Evolutionary conservation across 345 rosid genomes (phyloP).

Genomic region (Gynandropsis gynandra): DNA sequence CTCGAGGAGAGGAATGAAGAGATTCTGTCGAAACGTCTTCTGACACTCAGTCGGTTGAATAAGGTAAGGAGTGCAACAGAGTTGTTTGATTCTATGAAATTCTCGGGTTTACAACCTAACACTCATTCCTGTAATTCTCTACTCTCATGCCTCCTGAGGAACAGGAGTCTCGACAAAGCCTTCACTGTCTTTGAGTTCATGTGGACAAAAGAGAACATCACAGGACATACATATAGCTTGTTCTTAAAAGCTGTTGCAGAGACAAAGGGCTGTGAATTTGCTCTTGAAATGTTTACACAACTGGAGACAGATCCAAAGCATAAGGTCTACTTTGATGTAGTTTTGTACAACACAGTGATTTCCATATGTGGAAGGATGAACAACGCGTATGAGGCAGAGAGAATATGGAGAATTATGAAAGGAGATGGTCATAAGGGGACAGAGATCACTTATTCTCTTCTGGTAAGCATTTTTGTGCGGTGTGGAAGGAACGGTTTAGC

Average conservation of each 20-base stretch:
- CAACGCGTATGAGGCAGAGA: slow-evolving; percentile 48
- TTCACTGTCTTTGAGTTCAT: slow-evolving; percentile 48
- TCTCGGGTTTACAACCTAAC: slow-evolving; percentile 38
- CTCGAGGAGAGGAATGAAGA: slow-evolving; percentile 64
- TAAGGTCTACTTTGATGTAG: slow-evolving; percentile 38
- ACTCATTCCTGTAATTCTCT: slow-evolving; percentile 66
- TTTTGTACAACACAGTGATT: slow-evolving; percentile 70
- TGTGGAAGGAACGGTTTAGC: slow-evolving; percentile 59
- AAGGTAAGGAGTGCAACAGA: slow-evolving; percentile 63
- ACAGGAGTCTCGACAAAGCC: slow-evolving; percentile 34
- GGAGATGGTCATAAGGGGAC: slow-evolving; percentile 53
- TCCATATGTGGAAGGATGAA: slow-evolving; percentile 54
- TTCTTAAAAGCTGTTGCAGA: slow-evolving; percentile 57
- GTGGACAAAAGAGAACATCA: slow-evolving; percentile 38
- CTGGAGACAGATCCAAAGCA: slow-evolving; percentile 34
- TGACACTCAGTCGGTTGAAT: slow-evolving; percentile 66
- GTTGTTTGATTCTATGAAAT: slow-evolving; percentile 52
- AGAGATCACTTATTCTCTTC: slow-evolving; percentile 48
- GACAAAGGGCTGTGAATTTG: slow-evolving; percentile 43
- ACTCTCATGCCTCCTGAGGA: slow-evolving; percentile 59
- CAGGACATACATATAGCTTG: slow-evolving; percentile 61
- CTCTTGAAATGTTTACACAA: slow-evolving; percentile 45
- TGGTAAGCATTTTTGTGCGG: slow-evolving; percentile 62
- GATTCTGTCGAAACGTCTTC: slow-evolving; percentile 52
- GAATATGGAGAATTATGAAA: slow-evolving; percentile 56